Evolutionary conservation across 2,329 filamentous ascomycete genomes (phyloP).

Genomic region (Arthrobotrys pseudoclavata): DNA sequence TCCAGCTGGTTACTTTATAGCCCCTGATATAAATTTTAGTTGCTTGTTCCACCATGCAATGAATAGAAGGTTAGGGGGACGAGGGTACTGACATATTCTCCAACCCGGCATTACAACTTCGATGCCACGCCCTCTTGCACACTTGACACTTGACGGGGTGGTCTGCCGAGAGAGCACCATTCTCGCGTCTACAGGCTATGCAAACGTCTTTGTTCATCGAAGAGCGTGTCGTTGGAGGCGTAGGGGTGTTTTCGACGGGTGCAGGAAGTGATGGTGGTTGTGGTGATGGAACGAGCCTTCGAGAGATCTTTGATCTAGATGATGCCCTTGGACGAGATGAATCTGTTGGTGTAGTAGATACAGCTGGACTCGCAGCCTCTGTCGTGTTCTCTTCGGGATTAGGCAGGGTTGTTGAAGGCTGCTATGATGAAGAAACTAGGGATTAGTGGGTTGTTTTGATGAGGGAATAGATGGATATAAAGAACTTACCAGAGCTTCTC

Average conservation of each 20-base stretch:
- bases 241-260: not conserved
- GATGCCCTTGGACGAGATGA: not conserved
- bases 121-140: constrained; percentile 42
- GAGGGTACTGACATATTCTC: constrained; percentile 20
- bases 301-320: not conserved
- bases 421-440: not conserved
- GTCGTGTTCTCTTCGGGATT: not conserved
- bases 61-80: not conserved
- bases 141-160: constrained; percentile 24
- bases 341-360: not conserved
- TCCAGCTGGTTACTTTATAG: constrained; percentile 28
- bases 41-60: not conserved
- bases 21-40: not conserved
- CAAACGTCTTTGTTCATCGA: constrained; percentile 8
- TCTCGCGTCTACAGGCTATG: constrained; percentile 22
- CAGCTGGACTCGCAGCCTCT: not conserved
- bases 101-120: constrained; percentile 25
- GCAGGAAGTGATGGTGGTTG: not conserved
- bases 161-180: constrained; percentile 13
- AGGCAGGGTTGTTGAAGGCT: not conserved
- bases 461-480: not conserved
- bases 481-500: not conserved
- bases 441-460: not conserved
- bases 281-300: not conserved
- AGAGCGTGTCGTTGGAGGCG: not conserved